Conservation (phyloP, 768 basidiomycete species). For the Lactifluus piperatus region DNA sequence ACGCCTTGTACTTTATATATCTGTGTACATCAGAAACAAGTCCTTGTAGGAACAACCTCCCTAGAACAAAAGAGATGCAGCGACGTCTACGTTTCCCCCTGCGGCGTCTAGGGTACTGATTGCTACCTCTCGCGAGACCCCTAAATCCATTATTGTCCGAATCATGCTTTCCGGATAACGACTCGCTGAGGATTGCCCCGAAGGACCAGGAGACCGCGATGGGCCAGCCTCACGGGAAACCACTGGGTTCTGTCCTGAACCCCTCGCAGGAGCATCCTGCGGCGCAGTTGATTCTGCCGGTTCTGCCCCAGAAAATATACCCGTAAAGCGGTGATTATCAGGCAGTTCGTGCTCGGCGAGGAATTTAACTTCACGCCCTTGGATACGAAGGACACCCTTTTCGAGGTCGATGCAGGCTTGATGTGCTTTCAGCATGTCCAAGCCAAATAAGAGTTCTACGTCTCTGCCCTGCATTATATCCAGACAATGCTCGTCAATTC, state of each 20-base stretch:
- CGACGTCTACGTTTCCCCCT: conserved; percentile 80
- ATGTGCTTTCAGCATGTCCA: conserved; percentile 99
- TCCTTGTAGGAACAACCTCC: not conserved
- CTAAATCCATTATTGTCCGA: conserved; percentile 61
- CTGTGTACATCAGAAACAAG: conserved; percentile 13
- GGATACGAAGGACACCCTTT: conserved; percentile 86
- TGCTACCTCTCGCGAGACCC: conserved; percentile 69
- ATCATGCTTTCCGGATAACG: conserved; percentile 54
- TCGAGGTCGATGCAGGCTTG: conserved; percentile 93
- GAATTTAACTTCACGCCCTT: conserved; percentile 82
- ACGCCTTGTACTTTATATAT: conserved; percentile 20
- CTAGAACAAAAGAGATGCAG: conserved; percentile 79
- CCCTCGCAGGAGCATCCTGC: conserved; percentile 22
- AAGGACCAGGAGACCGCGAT: conserved; percentile 21
- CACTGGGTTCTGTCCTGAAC: conserved; percentile 57
- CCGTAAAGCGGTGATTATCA: conserved; percentile 52
- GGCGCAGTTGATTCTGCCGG: not conserved
- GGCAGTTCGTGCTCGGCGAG: conserved; percentile 93
- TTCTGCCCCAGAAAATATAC: conserved; percentile 21
- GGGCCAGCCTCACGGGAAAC: conserved; percentile 30
- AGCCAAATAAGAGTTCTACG: conserved; percentile 91
- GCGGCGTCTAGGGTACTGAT: conserved; percentile 68
- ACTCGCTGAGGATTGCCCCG: conserved; percentile 4
- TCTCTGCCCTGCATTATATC: conserved; percentile 55
- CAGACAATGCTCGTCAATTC: not conserved